Evolutionary conservation across 106 monocot species (phyloP), one percentile per base, ranked within the genome.

Genomic region (Iris macrosiphon): DNA sequence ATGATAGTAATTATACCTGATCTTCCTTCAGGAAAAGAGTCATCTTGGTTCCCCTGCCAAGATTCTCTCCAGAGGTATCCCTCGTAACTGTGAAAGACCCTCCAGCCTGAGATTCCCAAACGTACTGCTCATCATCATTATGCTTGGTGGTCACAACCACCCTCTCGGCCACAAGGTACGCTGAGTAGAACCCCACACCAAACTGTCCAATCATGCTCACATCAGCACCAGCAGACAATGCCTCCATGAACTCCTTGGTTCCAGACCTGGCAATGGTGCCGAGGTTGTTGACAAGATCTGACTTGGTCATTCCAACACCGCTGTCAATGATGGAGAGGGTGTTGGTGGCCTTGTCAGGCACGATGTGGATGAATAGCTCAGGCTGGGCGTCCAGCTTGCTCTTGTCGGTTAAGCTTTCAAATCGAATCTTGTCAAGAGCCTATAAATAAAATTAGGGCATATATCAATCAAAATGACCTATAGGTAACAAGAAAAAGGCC

Each of bases 211-310:
- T 85, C 85, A 85, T 85, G 45, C 80, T 80, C 16, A 85, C 85
- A 47, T 85, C 85, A 33, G 85, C 85, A n/a, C 85, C 85, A 21
- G 85, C 85, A 38, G 85, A 72, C 11, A 85, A 69, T 0, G 85
- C 85, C 62, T 85, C 85, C 85, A 85, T 85, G 62, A 85, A 85
- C 76, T 85, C 85, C 44, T 85, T 85, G 5, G 85, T 85, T 29
- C 85, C 85, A 5, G 85, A 85, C 20, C 85, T 50, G 6, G 85
- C 85, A 26, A 85, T 85, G 46, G 85, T 85, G 29, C 85, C 85
- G 7, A 85, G 85, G 46, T 85, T 85, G 73, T 85, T 85, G 35
- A 85, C 85, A 0, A 85, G 76, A 49, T 85, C 85, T 0, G 85
- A 72, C 39, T 85, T 85, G 6, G 85, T 85, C 85, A 85, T 85